These are phyloP conservation scores for Fusarium irregulare DNA, from an alignment of 2,329 filamentous ascomycete species.

Conservation along the genomic window DNA sequence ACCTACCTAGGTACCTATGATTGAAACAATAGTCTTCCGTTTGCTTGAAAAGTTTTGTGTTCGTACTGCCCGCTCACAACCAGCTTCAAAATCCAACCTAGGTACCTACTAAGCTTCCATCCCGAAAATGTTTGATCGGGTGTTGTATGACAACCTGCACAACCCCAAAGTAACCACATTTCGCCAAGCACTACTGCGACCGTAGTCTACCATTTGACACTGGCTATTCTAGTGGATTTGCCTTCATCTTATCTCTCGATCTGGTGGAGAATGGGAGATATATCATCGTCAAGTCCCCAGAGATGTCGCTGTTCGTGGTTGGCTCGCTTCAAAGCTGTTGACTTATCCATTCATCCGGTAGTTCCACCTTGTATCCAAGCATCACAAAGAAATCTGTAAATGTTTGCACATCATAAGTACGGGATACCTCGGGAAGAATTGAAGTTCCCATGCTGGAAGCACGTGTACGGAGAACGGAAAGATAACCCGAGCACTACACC, in stretches of 20 bases:
- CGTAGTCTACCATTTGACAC: not conserved
- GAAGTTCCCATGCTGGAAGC: not conserved
- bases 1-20: no score
- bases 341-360: slow-evolving; percentile 36
- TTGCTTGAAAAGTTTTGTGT: no score
- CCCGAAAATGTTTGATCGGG: not conserved
- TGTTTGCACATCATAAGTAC: not conserved
- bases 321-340: slow-evolving; percentile 16
- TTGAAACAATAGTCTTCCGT: no score
- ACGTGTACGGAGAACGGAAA: not conserved
- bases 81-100: no score
- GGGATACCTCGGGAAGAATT: not conserved
- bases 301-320: slow-evolving; percentile 14
- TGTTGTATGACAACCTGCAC: not conserved
- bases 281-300: not conserved
- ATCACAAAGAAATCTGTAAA: not conserved
- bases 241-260: slow-evolving; percentile 5
- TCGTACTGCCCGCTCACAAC: no score
- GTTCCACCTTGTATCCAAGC: not conserved
- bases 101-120: no score
- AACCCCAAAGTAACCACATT: not conserved
- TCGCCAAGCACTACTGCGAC: not conserved
- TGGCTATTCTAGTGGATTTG: not conserved
- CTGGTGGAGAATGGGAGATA: not conserved
- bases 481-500: not conserved